Percentiles rank a stretch among this genome's conserved stretches.
Evolutionary conservation across 2,329 filamentous ascomycete genomes (phyloP).

Genomic region (Rugonectria rugulosa): DNA sequence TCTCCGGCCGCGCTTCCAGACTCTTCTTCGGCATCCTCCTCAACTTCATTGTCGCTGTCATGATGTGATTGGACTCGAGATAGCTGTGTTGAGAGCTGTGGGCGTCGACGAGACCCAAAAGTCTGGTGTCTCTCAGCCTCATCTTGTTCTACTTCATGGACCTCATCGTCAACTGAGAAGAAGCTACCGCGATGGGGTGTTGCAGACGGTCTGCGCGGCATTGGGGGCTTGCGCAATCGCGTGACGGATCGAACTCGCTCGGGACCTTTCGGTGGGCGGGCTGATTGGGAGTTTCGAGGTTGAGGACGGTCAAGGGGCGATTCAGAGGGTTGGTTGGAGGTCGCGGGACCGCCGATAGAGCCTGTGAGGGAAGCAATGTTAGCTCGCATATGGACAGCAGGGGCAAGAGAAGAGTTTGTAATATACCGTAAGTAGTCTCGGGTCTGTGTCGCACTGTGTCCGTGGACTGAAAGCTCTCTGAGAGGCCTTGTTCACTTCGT

Average conservation of each 20-base stretch:
- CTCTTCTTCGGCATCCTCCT: slow-evolving; percentile 29
- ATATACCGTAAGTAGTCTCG: slow-evolving; percentile 67
- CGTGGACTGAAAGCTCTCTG: slow-evolving; percentile 65
- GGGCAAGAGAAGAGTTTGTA: slow-evolving; percentile 23
- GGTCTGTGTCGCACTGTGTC: slow-evolving; percentile 67
- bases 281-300: slow-evolving; percentile 42
- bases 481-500: slow-evolving; percentile 53
- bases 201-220: slow-evolving; percentile 76
- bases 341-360: slow-evolving; percentile 34
- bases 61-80: slow-evolving; percentile 53
- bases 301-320: slow-evolving; percentile 48
- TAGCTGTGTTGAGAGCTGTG: slow-evolving; percentile 43
- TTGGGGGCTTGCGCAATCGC: slow-evolving; percentile 73
- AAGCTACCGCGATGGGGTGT: slow-evolving; percentile 82
- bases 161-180: slow-evolving; percentile 91
- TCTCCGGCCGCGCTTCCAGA: slow-evolving; percentile 40
- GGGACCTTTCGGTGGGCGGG: slow-evolving; percentile 52
- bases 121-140: slow-evolving; percentile 56
- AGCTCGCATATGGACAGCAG: slow-evolving; percentile 10
- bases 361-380: slow-evolving; percentile 30
- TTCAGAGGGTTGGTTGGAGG: slow-evolving; percentile 45
- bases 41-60: slow-evolving; percentile 34
- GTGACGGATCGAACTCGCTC: slow-evolving; percentile 57
- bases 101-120: slow-evolving; percentile 45
- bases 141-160: slow-evolving; percentile 79